Conservation (phyloP, 257 asterid genomes). For the Eustoma russellianum region DNA sequence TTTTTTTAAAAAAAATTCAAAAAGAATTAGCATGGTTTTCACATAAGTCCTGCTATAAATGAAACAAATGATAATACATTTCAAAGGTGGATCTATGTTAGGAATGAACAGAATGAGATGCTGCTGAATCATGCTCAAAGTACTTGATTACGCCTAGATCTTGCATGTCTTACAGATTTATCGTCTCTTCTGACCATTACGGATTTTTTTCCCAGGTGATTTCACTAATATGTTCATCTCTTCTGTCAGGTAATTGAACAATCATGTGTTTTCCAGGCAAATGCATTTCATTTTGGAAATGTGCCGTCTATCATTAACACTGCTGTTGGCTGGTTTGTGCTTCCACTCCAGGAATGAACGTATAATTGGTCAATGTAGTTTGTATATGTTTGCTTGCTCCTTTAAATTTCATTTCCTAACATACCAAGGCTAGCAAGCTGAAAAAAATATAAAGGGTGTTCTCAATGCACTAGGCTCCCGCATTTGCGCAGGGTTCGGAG, state of each 20-base stretch:
- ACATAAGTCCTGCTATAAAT: too few species aligned
- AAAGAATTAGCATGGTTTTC: too few species aligned
- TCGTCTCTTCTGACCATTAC: neutral
- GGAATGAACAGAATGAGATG: neutral
- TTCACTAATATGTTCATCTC: neutral
- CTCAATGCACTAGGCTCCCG: too few species aligned
- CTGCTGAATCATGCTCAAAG: neutral
- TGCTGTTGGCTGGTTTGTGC: constrained; percentile 68
- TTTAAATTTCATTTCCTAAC: too few species aligned
- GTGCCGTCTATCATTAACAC: constrained; percentile 58
- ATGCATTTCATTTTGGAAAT: constrained; percentile 38
- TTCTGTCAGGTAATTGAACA: constrained; percentile 63
- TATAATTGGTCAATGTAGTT: too few species aligned
- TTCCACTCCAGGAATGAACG: neutral
- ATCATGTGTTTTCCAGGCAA: constrained; percentile 57
- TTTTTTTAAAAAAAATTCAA: too few species aligned
- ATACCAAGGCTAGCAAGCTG: too few species aligned
- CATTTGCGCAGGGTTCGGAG: too few species aligned
- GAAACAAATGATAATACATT: too few species aligned
- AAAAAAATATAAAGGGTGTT: too few species aligned
- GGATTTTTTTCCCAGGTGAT: neutral
- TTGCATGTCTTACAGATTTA: neutral
- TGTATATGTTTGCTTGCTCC: too few species aligned
- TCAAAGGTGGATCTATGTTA: too few species aligned
- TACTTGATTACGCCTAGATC: neutral